Conservation (phyloP, 805 yeast species). For the Saccharomyces cerevisiae region DNA sequence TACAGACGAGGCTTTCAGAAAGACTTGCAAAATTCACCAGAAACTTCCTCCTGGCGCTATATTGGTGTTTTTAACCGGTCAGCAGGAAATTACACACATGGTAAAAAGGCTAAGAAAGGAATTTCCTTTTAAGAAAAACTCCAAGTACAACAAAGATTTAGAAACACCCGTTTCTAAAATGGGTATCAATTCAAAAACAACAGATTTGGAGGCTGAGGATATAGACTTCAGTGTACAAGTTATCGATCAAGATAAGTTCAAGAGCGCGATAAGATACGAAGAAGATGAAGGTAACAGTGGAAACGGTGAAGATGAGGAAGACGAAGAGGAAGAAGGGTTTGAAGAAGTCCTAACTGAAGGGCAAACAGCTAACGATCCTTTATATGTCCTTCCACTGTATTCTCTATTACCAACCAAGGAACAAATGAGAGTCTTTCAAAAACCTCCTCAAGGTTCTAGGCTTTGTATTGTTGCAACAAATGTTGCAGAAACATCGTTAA, state of each 20-base stretch:
- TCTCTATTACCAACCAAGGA: conserved; percentile 89
- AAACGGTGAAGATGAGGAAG: conserved; percentile 27
- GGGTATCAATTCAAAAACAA: conserved; percentile 47
- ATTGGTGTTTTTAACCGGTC: conserved; percentile 86
- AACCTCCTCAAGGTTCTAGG: conserved; percentile 79
- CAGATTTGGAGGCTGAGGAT: conserved; percentile 80
- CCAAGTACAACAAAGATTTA: conserved; percentile 15
- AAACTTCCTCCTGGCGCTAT: conserved; percentile 91
- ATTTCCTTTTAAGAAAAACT: conserved; percentile 44
- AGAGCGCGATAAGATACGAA: conserved; percentile 29
- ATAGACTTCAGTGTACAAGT: conserved; percentile 59
- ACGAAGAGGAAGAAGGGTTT: conserved; percentile 49
- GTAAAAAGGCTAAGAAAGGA: conserved; percentile 61
- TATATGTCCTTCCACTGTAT: conserved; percentile 86
- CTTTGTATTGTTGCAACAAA: conserved; percentile 92
- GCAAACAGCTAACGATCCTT: conserved; percentile 66
- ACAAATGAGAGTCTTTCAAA: conserved; percentile 85
- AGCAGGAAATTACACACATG: conserved; percentile 74
- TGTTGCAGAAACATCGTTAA: conserved; percentile 94
- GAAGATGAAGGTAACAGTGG: conserved; percentile 33
- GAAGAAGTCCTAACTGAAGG: conserved; percentile 66
- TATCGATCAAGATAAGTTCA: conserved; percentile 27
- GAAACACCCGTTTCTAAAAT: conserved; percentile 37
- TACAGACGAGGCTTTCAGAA: conserved; percentile 76
- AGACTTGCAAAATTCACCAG: conserved; percentile 79